These are phyloP conservation scores for Pseudogymnoascus sp. DNA, from an alignment of 2,329 filamentous ascomycete species.

Conservation along the genomic window DNA sequence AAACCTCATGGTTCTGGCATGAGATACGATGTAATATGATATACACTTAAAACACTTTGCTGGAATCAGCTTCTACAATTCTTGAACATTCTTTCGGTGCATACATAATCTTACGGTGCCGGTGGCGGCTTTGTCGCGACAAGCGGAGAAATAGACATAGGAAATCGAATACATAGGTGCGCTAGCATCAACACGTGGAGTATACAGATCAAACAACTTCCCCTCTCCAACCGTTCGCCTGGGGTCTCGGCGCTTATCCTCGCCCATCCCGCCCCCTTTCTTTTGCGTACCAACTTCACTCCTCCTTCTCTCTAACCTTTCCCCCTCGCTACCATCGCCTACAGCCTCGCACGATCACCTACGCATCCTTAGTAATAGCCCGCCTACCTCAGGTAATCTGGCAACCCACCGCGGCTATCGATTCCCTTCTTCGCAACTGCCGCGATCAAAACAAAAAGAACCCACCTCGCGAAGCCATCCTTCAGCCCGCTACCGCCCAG, in stretches of 20 bases:
- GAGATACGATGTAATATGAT: background rate
- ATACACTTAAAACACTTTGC: background rate
- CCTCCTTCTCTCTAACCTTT: background rate
- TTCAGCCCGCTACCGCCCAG: slow-evolving; percentile 43
- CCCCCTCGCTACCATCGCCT: background rate
- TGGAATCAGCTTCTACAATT: background rate
- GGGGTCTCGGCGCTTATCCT: background rate
- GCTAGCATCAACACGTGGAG: background rate
- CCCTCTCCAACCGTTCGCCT: background rate
- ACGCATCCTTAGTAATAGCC: background rate
- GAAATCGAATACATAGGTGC: background rate
- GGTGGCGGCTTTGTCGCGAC: background rate
- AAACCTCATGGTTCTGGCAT: background rate
- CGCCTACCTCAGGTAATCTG: slow-evolving; percentile 7
- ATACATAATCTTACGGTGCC: slow-evolving; percentile 2
- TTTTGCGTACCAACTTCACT: background rate
- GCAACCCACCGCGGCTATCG: slow-evolving; percentile 10
- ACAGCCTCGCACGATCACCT: background rate
- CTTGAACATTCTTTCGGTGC: background rate
- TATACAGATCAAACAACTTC: slow-evolving; percentile 3
- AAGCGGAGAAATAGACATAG: background rate
- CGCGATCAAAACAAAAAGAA: slow-evolving; percentile 33
- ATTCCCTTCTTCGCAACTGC: slow-evolving; percentile 15
- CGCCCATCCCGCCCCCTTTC: background rate
- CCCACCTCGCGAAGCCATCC: slow-evolving; percentile 46